Conservation (phyloP, 805 yeast species). For the Candida stauntonica region DNA sequence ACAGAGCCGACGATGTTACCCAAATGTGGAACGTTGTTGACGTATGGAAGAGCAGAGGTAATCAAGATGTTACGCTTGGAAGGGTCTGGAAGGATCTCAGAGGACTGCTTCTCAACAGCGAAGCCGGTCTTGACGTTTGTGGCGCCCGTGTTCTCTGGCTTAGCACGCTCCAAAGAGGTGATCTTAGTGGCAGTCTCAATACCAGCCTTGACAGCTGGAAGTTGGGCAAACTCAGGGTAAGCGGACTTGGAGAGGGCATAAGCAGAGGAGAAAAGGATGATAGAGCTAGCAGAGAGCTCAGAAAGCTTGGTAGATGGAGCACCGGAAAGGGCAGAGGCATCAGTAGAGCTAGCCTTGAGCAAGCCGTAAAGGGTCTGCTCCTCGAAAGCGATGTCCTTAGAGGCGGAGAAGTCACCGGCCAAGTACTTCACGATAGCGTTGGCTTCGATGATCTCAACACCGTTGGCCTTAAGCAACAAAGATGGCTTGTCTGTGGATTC, state of each 20-base stretch:
- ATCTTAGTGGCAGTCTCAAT: conserved; percentile 42
- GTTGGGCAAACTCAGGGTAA: conserved; percentile 26
- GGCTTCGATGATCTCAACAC: conserved; percentile 51
- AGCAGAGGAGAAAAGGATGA: conserved; percentile 56
- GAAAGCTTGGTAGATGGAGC: conserved; percentile 25
- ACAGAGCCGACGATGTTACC: conserved; percentile 97
- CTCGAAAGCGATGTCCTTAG: conserved; percentile 35
- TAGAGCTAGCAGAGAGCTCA: conserved; percentile 43
- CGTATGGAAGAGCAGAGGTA: conserved; percentile 97
- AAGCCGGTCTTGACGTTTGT: conserved; percentile 26
- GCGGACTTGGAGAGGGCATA: conserved; percentile 37
- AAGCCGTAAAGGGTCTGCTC: conserved; percentile 42
- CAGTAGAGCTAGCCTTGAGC: conserved; percentile 30
- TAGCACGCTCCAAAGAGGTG: conserved; percentile 39
- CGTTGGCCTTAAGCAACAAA: conserved; percentile 17
- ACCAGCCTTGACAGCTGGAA: conserved; percentile 39
- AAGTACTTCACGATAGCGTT: conserved; percentile 68
- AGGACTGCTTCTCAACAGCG: conserved; percentile 24
- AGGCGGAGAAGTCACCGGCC: conserved; percentile 41
- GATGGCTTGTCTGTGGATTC: conserved; percentile 21
- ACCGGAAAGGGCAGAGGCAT: conserved; percentile 13
- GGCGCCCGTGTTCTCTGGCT: conserved; percentile 41
- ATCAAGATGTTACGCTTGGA: conserved; percentile 73
- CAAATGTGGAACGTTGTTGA: conserved; percentile 96
- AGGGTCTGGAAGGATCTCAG: conserved; percentile 53